Conservation (phyloP, 495 filamentous ascomycete genomes). For the Cryomyces minteri region DNA sequence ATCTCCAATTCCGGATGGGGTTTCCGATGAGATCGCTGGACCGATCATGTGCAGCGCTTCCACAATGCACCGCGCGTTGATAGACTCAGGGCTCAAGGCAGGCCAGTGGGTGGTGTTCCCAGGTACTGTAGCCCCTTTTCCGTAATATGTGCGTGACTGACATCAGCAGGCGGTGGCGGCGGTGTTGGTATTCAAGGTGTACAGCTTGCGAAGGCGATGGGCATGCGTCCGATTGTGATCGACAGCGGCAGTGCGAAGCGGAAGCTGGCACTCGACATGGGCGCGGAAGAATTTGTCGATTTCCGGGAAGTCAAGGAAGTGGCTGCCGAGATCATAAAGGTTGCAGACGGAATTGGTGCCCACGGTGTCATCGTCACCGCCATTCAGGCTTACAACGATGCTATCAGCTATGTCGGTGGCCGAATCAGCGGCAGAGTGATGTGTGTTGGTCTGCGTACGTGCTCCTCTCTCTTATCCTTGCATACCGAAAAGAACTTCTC, state of each 20-base stretch:
- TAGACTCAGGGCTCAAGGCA: constrained; percentile 19
- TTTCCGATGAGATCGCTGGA: constrained; percentile 23
- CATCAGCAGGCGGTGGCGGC: constrained; percentile 15
- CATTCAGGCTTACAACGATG: not conserved
- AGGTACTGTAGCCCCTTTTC: not conserved
- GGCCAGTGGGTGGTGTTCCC: constrained; percentile 27
- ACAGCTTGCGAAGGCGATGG: constrained; percentile 29
- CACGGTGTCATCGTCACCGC: constrained; percentile 34
- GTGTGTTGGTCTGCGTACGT: constrained; percentile 18
- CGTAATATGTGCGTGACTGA: not conserved
- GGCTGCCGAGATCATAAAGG: constrained; percentile 20
- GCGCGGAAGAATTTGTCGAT: constrained; percentile 33
- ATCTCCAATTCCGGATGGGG: constrained; percentile 22
- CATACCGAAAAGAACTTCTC: not conserved
- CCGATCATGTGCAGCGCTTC: constrained; percentile 28
- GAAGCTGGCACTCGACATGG: constrained; percentile 24
- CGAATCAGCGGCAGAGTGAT: constrained; percentile 27
- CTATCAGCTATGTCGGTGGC: constrained; percentile 18
- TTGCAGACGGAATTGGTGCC: constrained; percentile 25
- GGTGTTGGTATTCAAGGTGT: constrained; percentile 24
- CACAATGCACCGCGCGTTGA: constrained; percentile 24
- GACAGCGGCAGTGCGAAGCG: constrained; percentile 27
- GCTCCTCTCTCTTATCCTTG: not conserved
- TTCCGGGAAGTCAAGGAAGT: constrained; percentile 23
- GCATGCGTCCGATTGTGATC: constrained; percentile 32